phyloP scores from a whole-genome alignment of 345 rosid genomes.

The Dimocarpus longan region DNA sequence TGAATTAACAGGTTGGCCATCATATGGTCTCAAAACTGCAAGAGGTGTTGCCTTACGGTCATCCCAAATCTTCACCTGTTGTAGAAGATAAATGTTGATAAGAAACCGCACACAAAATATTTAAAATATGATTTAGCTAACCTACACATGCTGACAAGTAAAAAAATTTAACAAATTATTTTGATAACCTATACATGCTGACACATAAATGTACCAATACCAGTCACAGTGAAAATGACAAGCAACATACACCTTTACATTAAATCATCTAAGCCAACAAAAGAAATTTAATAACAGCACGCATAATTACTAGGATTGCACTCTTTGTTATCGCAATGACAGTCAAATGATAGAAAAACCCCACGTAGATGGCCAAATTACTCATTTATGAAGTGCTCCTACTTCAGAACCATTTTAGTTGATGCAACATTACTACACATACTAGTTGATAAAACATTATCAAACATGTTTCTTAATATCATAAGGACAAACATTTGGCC shows the following conservation, averaged over 20 bases:
- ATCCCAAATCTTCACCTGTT: slow-evolving; percentile 79
- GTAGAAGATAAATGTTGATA: slow-evolving; percentile 8
- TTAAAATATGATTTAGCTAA: neutral
- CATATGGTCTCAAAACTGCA: slow-evolving; percentile 63
- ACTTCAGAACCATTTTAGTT: neutral
- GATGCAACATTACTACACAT: neutral
- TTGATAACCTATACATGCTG: neutral
- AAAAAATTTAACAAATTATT: neutral
- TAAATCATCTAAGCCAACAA: neutral
- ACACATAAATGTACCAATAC: neutral
- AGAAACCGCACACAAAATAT: slow-evolving; percentile 7
- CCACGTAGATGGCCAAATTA: neutral
- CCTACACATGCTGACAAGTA: no score
- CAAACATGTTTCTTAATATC: neutral
- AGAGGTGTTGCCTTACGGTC: slow-evolving; percentile 64
- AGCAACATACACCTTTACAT: neutral
- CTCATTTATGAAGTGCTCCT: neutral
- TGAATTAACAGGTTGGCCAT: slow-evolving; percentile 64
- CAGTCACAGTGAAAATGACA: neutral
- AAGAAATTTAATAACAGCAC: neutral
- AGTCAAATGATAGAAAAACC: neutral
- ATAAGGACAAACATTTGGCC: neutral
- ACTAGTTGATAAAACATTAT: neutral
- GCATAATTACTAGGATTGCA: neutral
- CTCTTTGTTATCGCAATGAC: neutral